These are phyloP conservation scores for Erysiphe pulchra DNA, from an alignment of 2,329 filamentous ascomycete genomes.

Conservation along the genomic window DNA sequence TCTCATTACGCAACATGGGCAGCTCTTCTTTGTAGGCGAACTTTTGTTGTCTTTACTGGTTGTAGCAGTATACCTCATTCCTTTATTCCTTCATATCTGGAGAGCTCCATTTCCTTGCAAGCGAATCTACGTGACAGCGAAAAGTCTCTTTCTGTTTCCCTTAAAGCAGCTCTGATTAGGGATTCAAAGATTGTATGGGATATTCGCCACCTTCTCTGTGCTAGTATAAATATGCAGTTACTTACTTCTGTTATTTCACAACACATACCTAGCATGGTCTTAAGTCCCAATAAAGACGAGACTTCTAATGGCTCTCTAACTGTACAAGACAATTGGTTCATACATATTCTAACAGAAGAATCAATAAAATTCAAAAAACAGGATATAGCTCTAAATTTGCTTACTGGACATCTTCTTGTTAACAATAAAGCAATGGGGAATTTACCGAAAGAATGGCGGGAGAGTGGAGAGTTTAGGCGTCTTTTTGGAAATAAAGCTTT, in stretches of 20 bases:
- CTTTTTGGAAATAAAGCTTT: no score
- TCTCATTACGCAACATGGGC: constrained; percentile 24
- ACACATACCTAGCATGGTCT: no score
- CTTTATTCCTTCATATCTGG: constrained; percentile 13
- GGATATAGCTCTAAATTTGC: no score
- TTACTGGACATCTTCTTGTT: constrained; percentile 11
- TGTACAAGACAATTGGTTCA: background rate
- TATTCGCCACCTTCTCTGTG: no score
- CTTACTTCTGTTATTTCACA: background rate
- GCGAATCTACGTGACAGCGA: constrained; percentile 19
- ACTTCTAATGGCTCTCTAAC: no score
- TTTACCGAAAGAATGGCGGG: no score
- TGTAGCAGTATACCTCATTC: constrained; percentile 1
- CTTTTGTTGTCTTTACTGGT: constrained; percentile 13
- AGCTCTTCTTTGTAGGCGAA: constrained; percentile 26
- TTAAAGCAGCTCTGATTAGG: constrained; percentile 18
- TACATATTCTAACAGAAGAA: background rate
- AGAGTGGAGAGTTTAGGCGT: no score
- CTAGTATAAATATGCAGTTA: no score
- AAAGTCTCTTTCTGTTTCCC: constrained; percentile 11
- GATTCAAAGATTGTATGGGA: constrained; percentile 16
- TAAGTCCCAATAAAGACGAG: no score
- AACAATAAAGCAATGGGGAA: no score
- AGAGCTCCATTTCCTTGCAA: constrained; percentile 19
- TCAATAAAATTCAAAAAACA: background rate